Base-by-base conservation (phyloP, 1,139 yeast genomes). In the Citeromyces siamensis region DNA sequence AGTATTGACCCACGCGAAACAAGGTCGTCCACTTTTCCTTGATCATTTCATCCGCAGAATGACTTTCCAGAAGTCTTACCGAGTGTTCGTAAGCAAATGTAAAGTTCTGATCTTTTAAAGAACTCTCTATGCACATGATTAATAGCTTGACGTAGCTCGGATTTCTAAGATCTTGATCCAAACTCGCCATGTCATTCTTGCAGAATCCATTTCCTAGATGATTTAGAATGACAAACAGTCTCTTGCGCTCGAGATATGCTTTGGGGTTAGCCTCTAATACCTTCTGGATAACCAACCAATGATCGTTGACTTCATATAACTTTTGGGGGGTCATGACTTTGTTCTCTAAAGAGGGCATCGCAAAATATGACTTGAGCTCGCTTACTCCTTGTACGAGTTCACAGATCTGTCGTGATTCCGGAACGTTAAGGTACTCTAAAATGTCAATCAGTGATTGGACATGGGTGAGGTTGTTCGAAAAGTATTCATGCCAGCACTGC, bases 1-100 rank as follows among this genome's bases (percentile, higher is more conserved):
- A 42, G 34, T 42, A 48, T 14, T 59, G 39, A 51, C 63, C 77
- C 5, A 76, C 71, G 48, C 77, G 84, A 46, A 73, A 75, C 40
- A 76, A 68, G 1, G 78, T 67, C 34, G 69, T 58, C 84, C 86
- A 77, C 38, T 60, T 49, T n/a, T 60, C 61, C 35, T 58, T 43
- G 5, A 53, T 53, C 22, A 71, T 43, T 3, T 33, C 32, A 26
- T 36, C 42, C 5, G 39, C 19, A 39, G 46, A 32, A 3, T 44
- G 36, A 4, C 36, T 23, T 0, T 40, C 36, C 6, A 49, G 55
- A 53, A 55, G 49, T 39, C 41, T 64, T 40, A 43, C 58, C 46
- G 60, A 45, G n/a, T 49, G 41, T 3, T 58, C 55, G 44, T 64
- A 65, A 1, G 84, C 80, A 51, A 58, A 75, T 8, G 52, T 50